Evolutionary conservation across 805 yeast genomes (phyloP).

Genomic region (Myxozyma monticola): DNA sequence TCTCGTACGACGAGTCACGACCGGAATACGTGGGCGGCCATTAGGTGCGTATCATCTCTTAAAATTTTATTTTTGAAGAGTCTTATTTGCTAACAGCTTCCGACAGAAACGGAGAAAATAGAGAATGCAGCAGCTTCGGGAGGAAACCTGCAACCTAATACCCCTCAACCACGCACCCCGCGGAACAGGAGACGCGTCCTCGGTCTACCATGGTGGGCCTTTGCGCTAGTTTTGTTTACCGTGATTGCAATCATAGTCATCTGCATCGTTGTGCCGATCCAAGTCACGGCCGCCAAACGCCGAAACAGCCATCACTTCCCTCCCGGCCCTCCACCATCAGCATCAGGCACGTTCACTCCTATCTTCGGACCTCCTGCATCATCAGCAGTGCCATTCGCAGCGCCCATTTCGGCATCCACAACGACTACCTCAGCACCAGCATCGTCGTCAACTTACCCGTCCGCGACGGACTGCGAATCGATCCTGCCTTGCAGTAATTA

Average conservation of each 20-base stretch:
- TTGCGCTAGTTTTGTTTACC: slow-evolving; percentile 3
- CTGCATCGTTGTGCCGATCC: slow-evolving; percentile 25
- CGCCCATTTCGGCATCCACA: neutral
- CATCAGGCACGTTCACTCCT: no score
- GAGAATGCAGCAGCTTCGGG: neutral
- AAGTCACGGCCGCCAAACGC: slow-evolving; percentile 7
- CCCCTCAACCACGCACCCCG: neutral
- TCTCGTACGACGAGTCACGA: slow-evolving; percentile 7
- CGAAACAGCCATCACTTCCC: neutral
- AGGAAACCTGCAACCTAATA: neutral
- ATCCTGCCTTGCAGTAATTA: slow-evolving; percentile 15
- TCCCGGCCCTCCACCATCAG: no score
- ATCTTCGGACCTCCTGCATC: neutral
- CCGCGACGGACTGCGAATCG: slow-evolving; percentile 6
- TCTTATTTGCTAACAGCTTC: no score
- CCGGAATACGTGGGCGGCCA: slow-evolving; percentile 4
- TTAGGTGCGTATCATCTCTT: neutral
- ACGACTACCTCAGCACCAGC: slow-evolving; percentile 4
- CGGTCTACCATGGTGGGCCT: slow-evolving; percentile 21
- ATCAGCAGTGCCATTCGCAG: neutral
- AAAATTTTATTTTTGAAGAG: no score
- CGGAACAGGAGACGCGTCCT: slow-evolving; percentile 11
- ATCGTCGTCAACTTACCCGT: neutral
- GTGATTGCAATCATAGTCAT: slow-evolving; percentile 10
- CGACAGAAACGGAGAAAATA: neutral